Evolutionary conservation across 768 basidiomycete species (phyloP), one percentile per base, ranked within the genome.

Genomic region (Phanerochaete carnosa): DNA sequence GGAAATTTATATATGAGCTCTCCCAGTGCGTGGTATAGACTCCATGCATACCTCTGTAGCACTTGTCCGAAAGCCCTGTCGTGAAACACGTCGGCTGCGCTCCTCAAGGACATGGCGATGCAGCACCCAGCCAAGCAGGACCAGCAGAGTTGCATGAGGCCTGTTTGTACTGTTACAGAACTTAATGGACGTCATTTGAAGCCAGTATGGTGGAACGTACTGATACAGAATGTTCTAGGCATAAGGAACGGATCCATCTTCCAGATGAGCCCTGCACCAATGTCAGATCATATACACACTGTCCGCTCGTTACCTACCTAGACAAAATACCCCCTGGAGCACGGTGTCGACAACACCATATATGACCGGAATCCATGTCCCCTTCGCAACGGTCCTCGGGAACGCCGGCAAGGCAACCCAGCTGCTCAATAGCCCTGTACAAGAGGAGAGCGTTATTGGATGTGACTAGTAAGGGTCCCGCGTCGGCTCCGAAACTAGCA

Each of bases 231-330:
- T 29, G 68, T 64, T 35, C 67, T 72, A 9, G 86, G 84, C 86
- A 89, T 89, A 22, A 60, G 67, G 52, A 73, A 75, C 0, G 87
- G 84, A 63, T 85, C 75, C 87, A 89, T 88, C 54, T 73, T 70
- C 78, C 83, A 88, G 15, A 85, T 76, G 72, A 89, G 79, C 12
- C 87, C 88, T 88, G 64, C 22, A 19, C 19, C 19, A 35, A n/a
- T 62, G 26, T 65, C 30, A 35, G 35, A 47, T 52, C 49, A 19
- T 22, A 29, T n/a, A 33, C 23, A 46, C 23, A 43, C 8, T 19
- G 19, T 4, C 39, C 11, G 19, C 8, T 43, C 39, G 19, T 4
- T 0, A 49, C 79, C 54, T 57, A 86, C 88, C 86, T 2, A 89
- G 68, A 66, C 83, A 86, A 66, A 89, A 87, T 9, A 79, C 73